Conservation (phyloP, 768 basidiomycete genomes). For the Trametes cinnabarina region DNA sequence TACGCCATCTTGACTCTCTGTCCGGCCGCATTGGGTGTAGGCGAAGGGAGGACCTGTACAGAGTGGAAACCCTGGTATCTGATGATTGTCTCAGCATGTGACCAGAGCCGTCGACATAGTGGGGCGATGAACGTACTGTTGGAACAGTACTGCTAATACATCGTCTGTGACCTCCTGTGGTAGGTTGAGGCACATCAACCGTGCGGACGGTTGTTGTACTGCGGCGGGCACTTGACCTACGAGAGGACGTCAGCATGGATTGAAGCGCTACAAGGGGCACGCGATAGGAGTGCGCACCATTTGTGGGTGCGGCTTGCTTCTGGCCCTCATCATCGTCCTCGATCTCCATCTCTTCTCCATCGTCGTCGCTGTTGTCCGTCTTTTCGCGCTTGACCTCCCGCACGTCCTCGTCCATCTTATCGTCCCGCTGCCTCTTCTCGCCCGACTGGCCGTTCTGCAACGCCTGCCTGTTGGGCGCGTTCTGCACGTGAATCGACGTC, state of each 20-base stretch:
- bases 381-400: slow-evolving; percentile 69
- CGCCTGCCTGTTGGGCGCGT: slow-evolving; percentile 18
- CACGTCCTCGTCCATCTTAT: slow-evolving; percentile 50
- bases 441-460: slow-evolving; percentile 31
- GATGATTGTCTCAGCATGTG: slow-evolving; percentile 5
- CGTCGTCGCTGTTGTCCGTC: slow-evolving; percentile 52
- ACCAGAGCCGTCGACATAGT: background rate
- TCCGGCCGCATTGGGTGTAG: slow-evolving; percentile 62
- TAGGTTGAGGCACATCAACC: slow-evolving; percentile 79
- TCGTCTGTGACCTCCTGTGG: slow-evolving; percentile 89
- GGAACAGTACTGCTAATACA: slow-evolving; percentile 83
- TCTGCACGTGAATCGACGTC: slow-evolving; percentile 57
- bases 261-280: slow-evolving; percentile 3
- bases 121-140: slow-evolving; percentile 63
- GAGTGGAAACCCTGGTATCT: slow-evolving; percentile 85
- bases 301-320: slow-evolving; percentile 29
- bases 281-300: slow-evolving; percentile 11
- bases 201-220: slow-evolving; percentile 54
- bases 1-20: slow-evolving; percentile 77
- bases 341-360: slow-evolving; percentile 92
- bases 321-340: slow-evolving; percentile 77
- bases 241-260: background rate
- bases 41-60: slow-evolving; percentile 67
- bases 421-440: slow-evolving; percentile 70
- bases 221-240: slow-evolving; percentile 43